A percentile compares a stretch with the other conserved stretches of the same genome.
These are phyloP conservation scores for Hirschioporus abietinus DNA, from an alignment of 768 basidiomycete species.

Conservation along the genomic window DNA sequence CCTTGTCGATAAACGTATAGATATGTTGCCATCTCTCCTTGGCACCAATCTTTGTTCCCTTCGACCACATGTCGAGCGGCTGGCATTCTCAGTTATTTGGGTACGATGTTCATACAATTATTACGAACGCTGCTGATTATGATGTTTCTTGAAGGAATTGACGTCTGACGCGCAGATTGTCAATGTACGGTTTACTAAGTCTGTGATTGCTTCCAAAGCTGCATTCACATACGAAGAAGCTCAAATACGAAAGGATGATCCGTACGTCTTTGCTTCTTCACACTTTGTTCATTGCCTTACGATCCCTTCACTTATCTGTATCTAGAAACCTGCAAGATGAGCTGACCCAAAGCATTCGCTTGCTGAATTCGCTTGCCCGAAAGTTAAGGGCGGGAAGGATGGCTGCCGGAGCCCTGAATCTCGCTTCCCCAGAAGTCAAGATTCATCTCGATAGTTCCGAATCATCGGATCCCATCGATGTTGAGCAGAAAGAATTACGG, in stretches of 20 bases:
- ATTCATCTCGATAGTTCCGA: conserved; percentile 93
- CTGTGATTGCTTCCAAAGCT: conserved; percentile 92
- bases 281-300: neutral
- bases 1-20: conserved; percentile 96
- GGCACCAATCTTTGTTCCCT: conserved; percentile 96
- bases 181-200: conserved; percentile 88
- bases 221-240: conserved; percentile 98
- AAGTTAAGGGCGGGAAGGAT: conserved; percentile 84
- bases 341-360: conserved; percentile 77
- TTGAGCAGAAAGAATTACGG: conserved; percentile 87
- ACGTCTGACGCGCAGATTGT: conserved; percentile 85
- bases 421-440: conserved; percentile 97
- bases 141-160: conserved; percentile 61
- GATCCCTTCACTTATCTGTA: conserved; percentile 2
- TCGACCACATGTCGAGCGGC: conserved; percentile 84
- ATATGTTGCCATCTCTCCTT: conserved; percentile 91
- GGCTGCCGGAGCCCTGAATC: conserved; percentile 94
- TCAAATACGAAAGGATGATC: conserved; percentile 88
- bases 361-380: conserved; percentile 81
- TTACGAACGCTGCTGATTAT: neutral
- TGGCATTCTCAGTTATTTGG: conserved; percentile 97
- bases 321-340: conserved; percentile 70
- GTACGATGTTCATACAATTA: conserved; percentile 34
- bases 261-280: conserved; percentile 41
- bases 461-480: conserved; percentile 92